A percentile compares a stretch with the other conserved stretches of the same genome.
These are phyloP conservation scores for Monosporascus sp. DNA, from an alignment of 2,329 filamentous ascomycete species.

Conservation along the genomic window DNA sequence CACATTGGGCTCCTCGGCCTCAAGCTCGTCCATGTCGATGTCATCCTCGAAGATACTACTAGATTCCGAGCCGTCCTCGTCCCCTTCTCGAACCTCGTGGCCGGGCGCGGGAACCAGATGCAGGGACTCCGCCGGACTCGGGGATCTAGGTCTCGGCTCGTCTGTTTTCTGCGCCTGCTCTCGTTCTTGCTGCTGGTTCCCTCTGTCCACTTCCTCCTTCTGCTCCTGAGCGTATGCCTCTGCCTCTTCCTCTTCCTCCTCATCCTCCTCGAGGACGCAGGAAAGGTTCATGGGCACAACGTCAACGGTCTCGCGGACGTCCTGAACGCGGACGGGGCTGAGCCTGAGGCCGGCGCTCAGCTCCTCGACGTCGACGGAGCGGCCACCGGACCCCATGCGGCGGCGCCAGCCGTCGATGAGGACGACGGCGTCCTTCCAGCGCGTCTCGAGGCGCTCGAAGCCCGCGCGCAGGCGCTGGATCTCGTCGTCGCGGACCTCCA, in stretches of 20 bases:
- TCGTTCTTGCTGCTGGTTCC: constrained; percentile 43
- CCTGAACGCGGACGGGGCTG: constrained; percentile 51
- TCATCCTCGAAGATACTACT: constrained; percentile 42
- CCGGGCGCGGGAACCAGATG: constrained; percentile 34
- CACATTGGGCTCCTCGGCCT: constrained; percentile 27
- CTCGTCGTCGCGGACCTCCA: constrained; percentile 86
- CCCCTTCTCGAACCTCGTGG: constrained; percentile 21
- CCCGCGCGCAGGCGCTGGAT: constrained; percentile 77
- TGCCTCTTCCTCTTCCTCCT: constrained; percentile 41
- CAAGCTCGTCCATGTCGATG: constrained; percentile 32
- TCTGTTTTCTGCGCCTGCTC: constrained; percentile 21
- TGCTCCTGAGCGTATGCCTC: constrained; percentile 24
- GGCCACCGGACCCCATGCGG: constrained; percentile 66
- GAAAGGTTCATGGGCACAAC: constrained; percentile 32
- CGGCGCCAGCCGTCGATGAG: constrained; percentile 92
- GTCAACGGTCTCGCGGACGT: constrained; percentile 42
- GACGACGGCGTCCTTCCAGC: constrained; percentile 83
- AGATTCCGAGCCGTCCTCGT: constrained; percentile 25
- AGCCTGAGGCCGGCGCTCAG: constrained; percentile 63
- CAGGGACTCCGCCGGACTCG: constrained; percentile 33
- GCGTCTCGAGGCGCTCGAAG: constrained; percentile 88
- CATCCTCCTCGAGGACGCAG: constrained; percentile 35
- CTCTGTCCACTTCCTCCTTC: constrained; percentile 19
- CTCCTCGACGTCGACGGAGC: constrained; percentile 64
- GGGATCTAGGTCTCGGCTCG: constrained; percentile 15